Conservation (phyloP, 2,329 filamentous ascomycete genomes). For the Rutstroemia sp. region DNA sequence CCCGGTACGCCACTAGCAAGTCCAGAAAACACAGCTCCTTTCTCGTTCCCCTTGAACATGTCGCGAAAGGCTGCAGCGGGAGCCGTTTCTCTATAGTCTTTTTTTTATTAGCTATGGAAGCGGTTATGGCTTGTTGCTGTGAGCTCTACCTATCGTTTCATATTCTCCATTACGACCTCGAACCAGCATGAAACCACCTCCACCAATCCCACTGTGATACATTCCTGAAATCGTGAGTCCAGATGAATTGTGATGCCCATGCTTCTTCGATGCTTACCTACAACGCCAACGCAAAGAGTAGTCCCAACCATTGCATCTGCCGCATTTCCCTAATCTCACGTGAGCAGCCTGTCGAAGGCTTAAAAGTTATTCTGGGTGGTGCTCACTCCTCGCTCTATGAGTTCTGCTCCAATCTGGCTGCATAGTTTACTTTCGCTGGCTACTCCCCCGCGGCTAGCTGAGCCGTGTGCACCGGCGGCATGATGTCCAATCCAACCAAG, state of each 20-base stretch:
- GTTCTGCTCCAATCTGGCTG: slow-evolving; percentile 43
- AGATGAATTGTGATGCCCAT: neutral
- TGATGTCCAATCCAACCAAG: neutral
- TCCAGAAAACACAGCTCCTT: slow-evolving; percentile 63
- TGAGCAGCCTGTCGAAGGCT: slow-evolving; percentile 13
- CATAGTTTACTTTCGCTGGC: slow-evolving; percentile 46
- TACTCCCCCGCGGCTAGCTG: slow-evolving; percentile 36
- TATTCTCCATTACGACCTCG: slow-evolving; percentile 66
- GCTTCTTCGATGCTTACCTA: slow-evolving; percentile 38
- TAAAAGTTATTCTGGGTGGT: neutral
- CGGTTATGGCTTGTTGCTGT: no score
- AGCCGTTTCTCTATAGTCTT: slow-evolving; percentile 81
- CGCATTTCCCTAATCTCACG: slow-evolving; percentile 51
- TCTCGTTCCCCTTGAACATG: slow-evolving; percentile 72
- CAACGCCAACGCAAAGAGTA: slow-evolving; percentile 66
- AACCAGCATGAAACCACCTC: slow-evolving; percentile 85
- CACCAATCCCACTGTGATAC: slow-evolving; percentile 78
- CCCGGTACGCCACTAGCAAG: slow-evolving; percentile 66
- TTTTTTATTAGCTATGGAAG: neutral
- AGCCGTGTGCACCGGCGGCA: neutral
- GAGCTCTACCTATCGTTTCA: slow-evolving; percentile 53
- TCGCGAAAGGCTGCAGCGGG: slow-evolving; percentile 73
- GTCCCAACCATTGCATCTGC: slow-evolving; percentile 71
- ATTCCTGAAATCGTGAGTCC: slow-evolving; percentile 39
- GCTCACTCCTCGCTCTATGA: slow-evolving; percentile 40